These are phyloP conservation scores for Saussurea involucrata DNA, from an alignment of 129 eudicot species.

Conservation along the genomic window DNA sequence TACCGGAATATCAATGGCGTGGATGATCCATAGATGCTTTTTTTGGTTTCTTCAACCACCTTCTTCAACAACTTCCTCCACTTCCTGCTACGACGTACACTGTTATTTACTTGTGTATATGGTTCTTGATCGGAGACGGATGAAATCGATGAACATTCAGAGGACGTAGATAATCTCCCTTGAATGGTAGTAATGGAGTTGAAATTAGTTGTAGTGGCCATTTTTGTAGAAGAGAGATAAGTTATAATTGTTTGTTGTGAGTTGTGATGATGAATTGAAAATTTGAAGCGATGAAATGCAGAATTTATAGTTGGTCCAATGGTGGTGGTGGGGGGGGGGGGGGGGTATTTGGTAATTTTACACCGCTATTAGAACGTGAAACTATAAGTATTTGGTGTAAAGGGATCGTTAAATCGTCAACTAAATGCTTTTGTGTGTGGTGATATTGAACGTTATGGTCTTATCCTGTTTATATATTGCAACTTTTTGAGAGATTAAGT, in stretches of 20 bases:
- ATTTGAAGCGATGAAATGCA: background rate
- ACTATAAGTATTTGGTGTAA: background rate
- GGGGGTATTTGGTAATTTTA: background rate
- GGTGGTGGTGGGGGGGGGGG: too few relatives aligned
- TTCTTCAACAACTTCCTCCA: background rate
- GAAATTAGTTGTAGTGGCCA: background rate
- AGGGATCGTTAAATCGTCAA: background rate
- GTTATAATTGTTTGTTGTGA: background rate
- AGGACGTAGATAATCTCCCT: background rate
- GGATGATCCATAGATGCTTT: background rate
- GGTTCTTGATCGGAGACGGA: background rate
- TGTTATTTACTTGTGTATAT: background rate
- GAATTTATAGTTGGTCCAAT: background rate
- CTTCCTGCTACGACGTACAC: background rate
- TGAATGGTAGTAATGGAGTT: background rate
- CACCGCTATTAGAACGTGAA: background rate
- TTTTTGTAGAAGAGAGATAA: background rate
- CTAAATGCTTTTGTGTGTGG: background rate
- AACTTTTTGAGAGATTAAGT: background rate
- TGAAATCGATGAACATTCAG: background rate
- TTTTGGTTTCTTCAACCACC: background rate
- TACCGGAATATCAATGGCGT: background rate
- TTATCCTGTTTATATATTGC: background rate
- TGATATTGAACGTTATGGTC: background rate
- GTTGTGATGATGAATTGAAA: background rate